Evolutionary conservation across 257 asterid genomes (phyloP).

Genomic region (Plantago ovata): DNA sequence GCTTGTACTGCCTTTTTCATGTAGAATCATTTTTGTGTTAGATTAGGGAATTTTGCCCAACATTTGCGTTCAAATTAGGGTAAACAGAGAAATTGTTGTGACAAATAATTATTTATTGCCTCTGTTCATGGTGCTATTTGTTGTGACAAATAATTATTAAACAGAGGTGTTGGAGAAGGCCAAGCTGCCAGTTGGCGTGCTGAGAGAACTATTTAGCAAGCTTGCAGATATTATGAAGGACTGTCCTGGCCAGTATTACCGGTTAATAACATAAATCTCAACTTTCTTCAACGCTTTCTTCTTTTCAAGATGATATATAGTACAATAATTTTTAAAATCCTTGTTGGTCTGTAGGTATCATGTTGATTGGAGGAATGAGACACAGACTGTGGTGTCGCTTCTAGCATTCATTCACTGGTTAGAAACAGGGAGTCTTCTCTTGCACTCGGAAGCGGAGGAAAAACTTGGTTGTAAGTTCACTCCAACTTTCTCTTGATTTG

Average conservation of each 20-base stretch:
- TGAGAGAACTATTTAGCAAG: conserved; percentile 50
- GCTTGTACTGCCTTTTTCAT: background rate
- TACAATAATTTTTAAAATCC: background rate
- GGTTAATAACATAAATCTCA: conserved; percentile 38
- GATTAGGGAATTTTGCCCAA: too few species aligned
- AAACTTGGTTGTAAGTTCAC: conserved; percentile 78
- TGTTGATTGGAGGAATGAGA: conserved; percentile 89
- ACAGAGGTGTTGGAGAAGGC: conserved; percentile 82
- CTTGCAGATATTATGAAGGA: conserved; percentile 68
- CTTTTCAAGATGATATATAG: conserved; percentile 2
- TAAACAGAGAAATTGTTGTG: too few species aligned
- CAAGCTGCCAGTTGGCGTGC: conserved; percentile 48
- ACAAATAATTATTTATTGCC: too few species aligned
- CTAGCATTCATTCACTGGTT: conserved; percentile 90
- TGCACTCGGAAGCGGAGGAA: conserved; percentile 80
- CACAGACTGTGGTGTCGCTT: conserved; percentile 75
- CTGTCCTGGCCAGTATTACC: conserved; percentile 80
- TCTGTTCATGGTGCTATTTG: conserved; percentile 7
- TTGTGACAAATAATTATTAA: conserved; percentile 12
- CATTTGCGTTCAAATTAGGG: too few species aligned
- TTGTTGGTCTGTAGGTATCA: conserved; percentile 51
- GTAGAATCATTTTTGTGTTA: too few species aligned
- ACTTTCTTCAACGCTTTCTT: background rate
- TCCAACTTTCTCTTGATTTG: background rate
- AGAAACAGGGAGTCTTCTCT: conserved; percentile 75